Base-by-base conservation (phyloP, 2,329 filamentous ascomycete genomes). In the Chrysoporthe cubensis region DNA sequence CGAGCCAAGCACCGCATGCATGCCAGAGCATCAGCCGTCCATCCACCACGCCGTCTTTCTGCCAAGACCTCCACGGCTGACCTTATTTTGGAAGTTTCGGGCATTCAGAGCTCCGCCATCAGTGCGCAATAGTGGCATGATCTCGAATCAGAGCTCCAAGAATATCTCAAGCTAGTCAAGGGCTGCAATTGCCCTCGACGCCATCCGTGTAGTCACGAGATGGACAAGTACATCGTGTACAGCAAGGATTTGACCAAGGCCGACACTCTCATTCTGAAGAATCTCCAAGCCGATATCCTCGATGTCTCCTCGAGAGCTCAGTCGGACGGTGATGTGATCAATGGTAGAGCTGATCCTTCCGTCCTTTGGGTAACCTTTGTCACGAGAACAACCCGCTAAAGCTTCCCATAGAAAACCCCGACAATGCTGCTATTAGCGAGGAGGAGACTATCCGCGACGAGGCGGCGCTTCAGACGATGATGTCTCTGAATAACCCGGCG, bases 171-270 rank as follows among this genome's bases (percentile, higher is more conserved):
- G 14, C 21, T 11, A 54, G 37, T 8, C 46, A 54, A 13, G 37
- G 50, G 48, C 48, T 43, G 48, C 34, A 43, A 32, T 9, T n/a
- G 37, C 37, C 48, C 9, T 32, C 14, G 14, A 61, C 3, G 42
- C 43, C 59, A n/a, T n/a, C 21, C 14, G 18, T 34, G 40, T 7
- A 11, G 4, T 9, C 1, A 44, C 42, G 43, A 58, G 57, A 77
- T 78, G 71, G 67, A 70, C 48, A 73, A 75, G 72, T 75, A 76
- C 72, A 72, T 82, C 37, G 73, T 79, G 44, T 76, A 81, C 66
- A 80, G 79, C 71, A 74, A 77, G 65, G 77, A 78, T 65, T 73
- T 84, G 67, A 82, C 81, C 44, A 78, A 74, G 68, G 75, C 81
- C 52, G 81, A 84, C 71, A 72, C 73, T 32, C 70, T 82, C 21